A percentile compares a stretch with the other conserved stretches of the same genome.
phyloP scores from a whole-genome alignment of 768 basidiomycete genomes.

The Xanthoconium stramineum region DNA sequence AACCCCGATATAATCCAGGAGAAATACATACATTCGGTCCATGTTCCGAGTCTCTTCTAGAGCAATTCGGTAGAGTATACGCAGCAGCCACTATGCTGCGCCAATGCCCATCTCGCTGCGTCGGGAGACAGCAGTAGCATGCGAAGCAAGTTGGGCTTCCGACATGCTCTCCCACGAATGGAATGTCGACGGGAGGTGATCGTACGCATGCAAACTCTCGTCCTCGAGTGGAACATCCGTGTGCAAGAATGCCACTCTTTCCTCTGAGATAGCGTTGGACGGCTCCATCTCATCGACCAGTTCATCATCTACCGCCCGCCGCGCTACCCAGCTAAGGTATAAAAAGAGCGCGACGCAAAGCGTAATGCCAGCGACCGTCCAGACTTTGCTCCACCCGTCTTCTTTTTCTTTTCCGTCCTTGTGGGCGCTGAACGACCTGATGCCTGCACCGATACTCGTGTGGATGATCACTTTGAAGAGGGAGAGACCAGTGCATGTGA shows the following conservation, averaged over 20 bases:
- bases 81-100: conserved; percentile 8
- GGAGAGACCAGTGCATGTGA: conserved; percentile 74
- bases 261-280: conserved; percentile 38
- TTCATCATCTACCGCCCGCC: conserved; percentile 59
- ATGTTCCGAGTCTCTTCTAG: neutral
- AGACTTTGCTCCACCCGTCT: conserved; percentile 50
- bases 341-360: conserved; percentile 74
- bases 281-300: conserved; percentile 42
- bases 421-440: conserved; percentile 68
- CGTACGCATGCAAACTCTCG: conserved; percentile 18
- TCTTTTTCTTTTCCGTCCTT: conserved; percentile 42
- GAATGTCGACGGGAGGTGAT: conserved; percentile 17
- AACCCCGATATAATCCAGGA: conserved; percentile 13
- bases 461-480: conserved; percentile 90
- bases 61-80: neutral
- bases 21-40: conserved; percentile 18
- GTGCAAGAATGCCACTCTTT: conserved; percentile 51
- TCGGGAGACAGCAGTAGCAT: conserved; percentile 14
- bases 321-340: conserved; percentile 79
- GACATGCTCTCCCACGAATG: conserved; percentile 38
- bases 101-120: conserved; percentile 9
- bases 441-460: conserved; percentile 81
- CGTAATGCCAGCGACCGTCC: conserved; percentile 64
- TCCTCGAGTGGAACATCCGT: conserved; percentile 26
- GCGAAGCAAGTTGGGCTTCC: conserved; percentile 41